Percentiles rank a stretch among this genome's conserved stretches.
phyloP scores from a whole-genome alignment of 768 basidiomycete genomes.

The Lyophyllum shimeji region DNA sequence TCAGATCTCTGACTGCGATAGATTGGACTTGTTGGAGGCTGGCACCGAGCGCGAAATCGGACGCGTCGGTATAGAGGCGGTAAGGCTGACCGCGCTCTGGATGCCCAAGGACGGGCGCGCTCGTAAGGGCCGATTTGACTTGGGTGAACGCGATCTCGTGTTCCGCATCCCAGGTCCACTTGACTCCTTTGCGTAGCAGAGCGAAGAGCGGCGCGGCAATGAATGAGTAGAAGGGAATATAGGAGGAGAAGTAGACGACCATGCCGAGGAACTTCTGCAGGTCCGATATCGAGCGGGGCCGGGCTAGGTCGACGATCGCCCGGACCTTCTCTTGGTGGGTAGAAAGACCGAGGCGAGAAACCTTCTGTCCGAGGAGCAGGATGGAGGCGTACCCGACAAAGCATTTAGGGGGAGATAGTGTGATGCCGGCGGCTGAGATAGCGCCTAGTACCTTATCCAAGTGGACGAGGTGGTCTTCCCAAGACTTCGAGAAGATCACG shows the following conservation, averaged over 20 bases:
- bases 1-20: constrained; percentile 23
- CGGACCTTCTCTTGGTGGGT: constrained; percentile 36
- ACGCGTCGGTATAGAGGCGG: constrained; percentile 35
- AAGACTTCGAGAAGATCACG: constrained; percentile 28
- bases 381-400: constrained; percentile 32
- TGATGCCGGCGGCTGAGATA: constrained; percentile 26
- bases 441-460: constrained; percentile 27
- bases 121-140: constrained; percentile 25
- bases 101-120: constrained; percentile 32
- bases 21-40: constrained; percentile 34
- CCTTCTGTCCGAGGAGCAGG: constrained; percentile 37
- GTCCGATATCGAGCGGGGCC: constrained; percentile 23
- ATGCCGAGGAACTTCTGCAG: constrained; percentile 35
- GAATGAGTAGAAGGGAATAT: constrained; percentile 34
- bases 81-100: constrained; percentile 29
- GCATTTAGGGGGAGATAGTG: constrained; percentile 34
- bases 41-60: constrained; percentile 25
- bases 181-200: constrained; percentile 26
- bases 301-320: constrained; percentile 28
- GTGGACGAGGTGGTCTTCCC: constrained; percentile 30
- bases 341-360: constrained; percentile 34
- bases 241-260: constrained; percentile 36
- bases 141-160: constrained; percentile 23
- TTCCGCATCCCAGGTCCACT: constrained; percentile 21
- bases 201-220: constrained; percentile 32